phyloP scores from a whole-genome alignment of 495 filamentous ascomycete species.

The Lasiosphaeris hirsuta region DNA sequence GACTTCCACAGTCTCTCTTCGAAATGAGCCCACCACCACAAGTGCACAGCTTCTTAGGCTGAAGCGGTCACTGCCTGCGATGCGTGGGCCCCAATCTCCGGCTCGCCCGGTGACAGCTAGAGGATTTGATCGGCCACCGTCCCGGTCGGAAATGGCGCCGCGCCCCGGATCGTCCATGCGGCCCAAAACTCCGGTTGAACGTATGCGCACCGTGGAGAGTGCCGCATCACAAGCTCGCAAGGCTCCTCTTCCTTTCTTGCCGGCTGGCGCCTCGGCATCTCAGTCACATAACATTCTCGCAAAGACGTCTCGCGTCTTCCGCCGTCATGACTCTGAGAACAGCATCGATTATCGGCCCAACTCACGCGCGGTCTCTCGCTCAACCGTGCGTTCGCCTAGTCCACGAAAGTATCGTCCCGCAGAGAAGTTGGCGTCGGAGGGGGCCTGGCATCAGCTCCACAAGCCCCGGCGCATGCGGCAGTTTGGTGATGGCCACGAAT shows the following conservation, averaged over 20 bases:
- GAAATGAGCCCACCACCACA: constrained; percentile 62
- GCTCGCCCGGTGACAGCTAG: constrained; percentile 38
- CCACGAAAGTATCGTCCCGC: constrained; percentile 40
- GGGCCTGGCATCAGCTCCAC: constrained; percentile 56
- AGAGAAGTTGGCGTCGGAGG: constrained; percentile 40
- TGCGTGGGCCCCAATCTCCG: constrained; percentile 55
- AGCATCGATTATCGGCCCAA: constrained; percentile 52
- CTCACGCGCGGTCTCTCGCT: constrained; percentile 54
- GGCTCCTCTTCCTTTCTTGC: constrained; percentile 71
- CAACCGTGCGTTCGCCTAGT: constrained; percentile 55
- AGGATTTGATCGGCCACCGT: constrained; percentile 50
- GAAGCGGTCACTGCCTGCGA: constrained; percentile 84
- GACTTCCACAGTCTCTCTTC: constrained; percentile 49
- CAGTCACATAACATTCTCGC: constrained; percentile 76
- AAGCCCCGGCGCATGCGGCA: constrained; percentile 70
- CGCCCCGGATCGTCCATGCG: constrained; percentile 48
- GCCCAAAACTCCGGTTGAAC: constrained; percentile 71
- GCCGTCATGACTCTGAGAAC: constrained; percentile 70
- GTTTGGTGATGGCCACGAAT: constrained; percentile 88
- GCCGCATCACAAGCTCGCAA: constrained; percentile 53
- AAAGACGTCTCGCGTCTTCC: constrained; percentile 65
- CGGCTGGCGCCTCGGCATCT: constrained; percentile 66
- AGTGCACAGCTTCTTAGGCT: constrained; percentile 71
- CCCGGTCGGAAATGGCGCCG: constrained; percentile 32
- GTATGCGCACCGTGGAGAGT: constrained; percentile 51